Conservation (phyloP, 768 basidiomycete genomes). For the Cyathus striatus region DNA sequence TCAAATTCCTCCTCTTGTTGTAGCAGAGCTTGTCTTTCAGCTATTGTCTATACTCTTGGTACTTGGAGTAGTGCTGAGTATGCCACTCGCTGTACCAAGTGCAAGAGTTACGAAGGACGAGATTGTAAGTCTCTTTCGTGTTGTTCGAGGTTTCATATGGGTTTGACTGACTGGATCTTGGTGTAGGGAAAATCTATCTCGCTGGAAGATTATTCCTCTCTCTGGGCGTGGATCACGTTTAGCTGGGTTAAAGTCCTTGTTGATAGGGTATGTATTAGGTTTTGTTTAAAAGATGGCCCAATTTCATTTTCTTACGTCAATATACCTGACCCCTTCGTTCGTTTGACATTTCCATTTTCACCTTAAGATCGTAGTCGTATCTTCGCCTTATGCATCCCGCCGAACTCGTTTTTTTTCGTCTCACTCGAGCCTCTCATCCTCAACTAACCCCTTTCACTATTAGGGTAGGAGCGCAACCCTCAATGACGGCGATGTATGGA, state of each 20-base stretch:
- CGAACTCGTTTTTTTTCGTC: neutral
- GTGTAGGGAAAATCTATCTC: slow-evolving; percentile 48
- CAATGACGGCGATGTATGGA: slow-evolving; percentile 47
- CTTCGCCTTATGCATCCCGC: too few relatives aligned
- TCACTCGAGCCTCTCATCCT: neutral
- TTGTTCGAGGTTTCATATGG: neutral
- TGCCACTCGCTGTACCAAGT: slow-evolving; percentile 66
- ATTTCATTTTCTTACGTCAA: neutral
- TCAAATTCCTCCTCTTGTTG: slow-evolving; percentile 30
- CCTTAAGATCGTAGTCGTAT: too few relatives aligned
- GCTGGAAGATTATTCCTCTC: slow-evolving; percentile 72
- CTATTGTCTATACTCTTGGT: slow-evolving; percentile 36
- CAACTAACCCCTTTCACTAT: neutral
- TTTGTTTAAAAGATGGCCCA: neutral
- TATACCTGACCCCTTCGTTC: too few relatives aligned
- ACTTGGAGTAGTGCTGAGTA: slow-evolving; percentile 43
- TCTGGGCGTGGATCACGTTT: slow-evolving; percentile 72
- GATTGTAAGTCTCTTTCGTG: slow-evolving; percentile 45
- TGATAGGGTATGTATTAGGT: slow-evolving; percentile 34
- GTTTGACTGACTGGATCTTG: too few relatives aligned
- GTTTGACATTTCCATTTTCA: too few relatives aligned
- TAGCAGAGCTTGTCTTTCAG: slow-evolving; percentile 32
- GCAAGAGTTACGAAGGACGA: slow-evolving; percentile 42
- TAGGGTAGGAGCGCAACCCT: slow-evolving; percentile 51
- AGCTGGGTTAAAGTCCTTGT: slow-evolving; percentile 68